Evolutionary conservation across 2,329 filamentous ascomycete species (phyloP).

Genomic region (Diaporthe humulicola): DNA sequence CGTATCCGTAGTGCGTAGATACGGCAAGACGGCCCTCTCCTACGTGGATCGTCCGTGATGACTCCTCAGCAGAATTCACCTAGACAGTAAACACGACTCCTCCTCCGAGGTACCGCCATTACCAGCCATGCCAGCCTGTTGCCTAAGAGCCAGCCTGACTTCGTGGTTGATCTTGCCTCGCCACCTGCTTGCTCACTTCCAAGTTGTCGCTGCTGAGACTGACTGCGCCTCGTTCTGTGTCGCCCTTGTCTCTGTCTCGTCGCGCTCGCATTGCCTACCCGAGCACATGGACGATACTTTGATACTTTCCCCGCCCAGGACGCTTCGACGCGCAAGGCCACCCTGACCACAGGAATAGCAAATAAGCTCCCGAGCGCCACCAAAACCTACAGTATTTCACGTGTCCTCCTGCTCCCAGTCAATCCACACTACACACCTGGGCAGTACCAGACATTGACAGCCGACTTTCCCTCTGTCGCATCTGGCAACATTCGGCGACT

Average conservation of each 20-base stretch:
- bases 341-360: background rate
- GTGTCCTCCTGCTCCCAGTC: background rate
- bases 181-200: background rate
- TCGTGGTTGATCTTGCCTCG: background rate
- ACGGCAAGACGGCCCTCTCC: background rate
- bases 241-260: slow-evolving; percentile 6
- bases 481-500: slow-evolving; percentile 17
- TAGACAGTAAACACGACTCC: background rate
- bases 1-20: too few species aligned
- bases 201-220: background rate
- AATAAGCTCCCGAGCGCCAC: slow-evolving; percentile 29
- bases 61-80: background rate
- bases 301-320: slow-evolving; percentile 2
- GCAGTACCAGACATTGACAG: background rate
- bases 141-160: background rate
- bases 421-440: too few species aligned
- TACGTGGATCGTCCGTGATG: background rate
- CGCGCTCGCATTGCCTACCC: slow-evolving; percentile 3
- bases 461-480: background rate
- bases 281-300: background rate
- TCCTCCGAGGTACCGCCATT: background rate
- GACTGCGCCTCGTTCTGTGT: slow-evolving; percentile 13
- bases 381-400: slow-evolving; percentile 21
- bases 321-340: slow-evolving; percentile 23
- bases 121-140: background rate